These are phyloP conservation scores for Paxillus involutus DNA, from an alignment of 768 basidiomycete species.

Conservation along the genomic window DNA sequence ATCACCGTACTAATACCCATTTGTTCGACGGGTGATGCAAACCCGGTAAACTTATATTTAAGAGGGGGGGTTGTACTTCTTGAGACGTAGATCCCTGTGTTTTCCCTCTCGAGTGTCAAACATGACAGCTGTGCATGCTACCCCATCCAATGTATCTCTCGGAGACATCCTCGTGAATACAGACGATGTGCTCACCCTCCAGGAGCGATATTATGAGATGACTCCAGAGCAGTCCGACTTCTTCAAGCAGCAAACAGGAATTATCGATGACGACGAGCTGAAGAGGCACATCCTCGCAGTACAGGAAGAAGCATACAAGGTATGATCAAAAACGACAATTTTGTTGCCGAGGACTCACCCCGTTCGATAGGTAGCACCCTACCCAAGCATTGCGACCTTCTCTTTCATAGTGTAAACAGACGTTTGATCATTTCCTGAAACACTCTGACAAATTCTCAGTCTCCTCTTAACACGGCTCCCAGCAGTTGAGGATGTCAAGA, in stretches of 20 bases:
- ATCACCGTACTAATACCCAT: no score
- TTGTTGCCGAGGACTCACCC: no score
- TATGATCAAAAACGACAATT: background rate
- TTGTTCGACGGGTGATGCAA: no score
- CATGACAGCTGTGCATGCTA: no score
- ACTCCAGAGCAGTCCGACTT: conserved; percentile 12
- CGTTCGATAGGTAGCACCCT: conserved; percentile 14
- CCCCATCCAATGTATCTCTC: background rate
- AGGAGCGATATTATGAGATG: conserved; percentile 1
- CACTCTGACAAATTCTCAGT: background rate
- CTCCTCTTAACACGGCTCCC: background rate
- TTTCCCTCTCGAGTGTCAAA: no score
- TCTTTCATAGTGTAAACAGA: conserved; percentile 13
- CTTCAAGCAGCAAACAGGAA: conserved; percentile 24
- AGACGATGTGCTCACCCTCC: background rate
- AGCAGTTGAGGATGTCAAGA: conserved; percentile 11
- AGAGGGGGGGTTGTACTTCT: no score
- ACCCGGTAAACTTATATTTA: no score
- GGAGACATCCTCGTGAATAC: background rate
- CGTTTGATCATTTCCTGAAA: background rate
- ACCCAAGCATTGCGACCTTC: conserved; percentile 25
- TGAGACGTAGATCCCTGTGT: no score
- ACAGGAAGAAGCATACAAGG: conserved; percentile 28
- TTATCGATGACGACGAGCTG: conserved; percentile 23
- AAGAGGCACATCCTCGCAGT: conserved; percentile 28